A percentile compares a stretch with the other conserved stretches of the same genome.
Evolutionary conservation across 257 asterid species (phyloP).

Genomic region (Primulina tabacum): DNA sequence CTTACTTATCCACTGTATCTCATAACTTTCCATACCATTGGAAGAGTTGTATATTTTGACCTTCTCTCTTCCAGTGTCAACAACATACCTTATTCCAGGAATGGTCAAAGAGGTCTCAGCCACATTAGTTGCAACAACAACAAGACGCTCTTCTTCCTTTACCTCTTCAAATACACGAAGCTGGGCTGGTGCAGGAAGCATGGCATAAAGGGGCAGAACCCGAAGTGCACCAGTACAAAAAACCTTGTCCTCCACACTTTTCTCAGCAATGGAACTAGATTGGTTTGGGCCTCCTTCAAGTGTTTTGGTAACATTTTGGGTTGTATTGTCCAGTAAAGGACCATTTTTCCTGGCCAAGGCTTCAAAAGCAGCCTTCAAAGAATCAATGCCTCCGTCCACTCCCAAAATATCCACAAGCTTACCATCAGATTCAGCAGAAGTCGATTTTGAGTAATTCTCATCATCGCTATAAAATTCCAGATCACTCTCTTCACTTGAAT

Average conservation of each 20-base stretch:
- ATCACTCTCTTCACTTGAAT: conserved; percentile 78
- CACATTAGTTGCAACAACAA: conserved; percentile 92
- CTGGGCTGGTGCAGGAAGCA: conserved; percentile 96
- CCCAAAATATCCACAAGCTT: conserved; percentile 38
- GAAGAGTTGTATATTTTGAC: conserved; percentile 71
- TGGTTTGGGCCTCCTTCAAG: conserved; percentile 33
- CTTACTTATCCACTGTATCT: conserved; percentile 91
- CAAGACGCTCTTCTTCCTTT: conserved; percentile 75
- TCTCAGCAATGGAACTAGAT: conserved; percentile 26
- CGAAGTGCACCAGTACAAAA: conserved; percentile 45
- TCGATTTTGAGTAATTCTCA: conserved; percentile 36
- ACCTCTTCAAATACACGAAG: conserved; percentile 80
- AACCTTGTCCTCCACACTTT: conserved; percentile 27
- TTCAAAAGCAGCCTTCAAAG: conserved; percentile 77
- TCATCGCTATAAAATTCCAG: conserved; percentile 47
- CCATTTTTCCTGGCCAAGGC: conserved; percentile 51
- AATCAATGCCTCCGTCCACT: conserved; percentile 44
- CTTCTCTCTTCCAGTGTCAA: conserved; percentile 94
- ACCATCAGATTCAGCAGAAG: conserved; percentile 34
- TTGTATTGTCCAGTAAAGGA: conserved; percentile 25
- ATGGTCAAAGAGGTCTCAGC: conserved; percentile 98
- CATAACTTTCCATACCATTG: conserved; percentile 81
- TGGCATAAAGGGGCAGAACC: conserved; percentile 86
- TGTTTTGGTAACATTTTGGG: conserved; percentile 27
- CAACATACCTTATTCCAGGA: conserved; percentile 90